Base-by-base conservation (phyloP, 2,329 filamentous ascomycete genomes). In the Microdochium paspali region DNA sequence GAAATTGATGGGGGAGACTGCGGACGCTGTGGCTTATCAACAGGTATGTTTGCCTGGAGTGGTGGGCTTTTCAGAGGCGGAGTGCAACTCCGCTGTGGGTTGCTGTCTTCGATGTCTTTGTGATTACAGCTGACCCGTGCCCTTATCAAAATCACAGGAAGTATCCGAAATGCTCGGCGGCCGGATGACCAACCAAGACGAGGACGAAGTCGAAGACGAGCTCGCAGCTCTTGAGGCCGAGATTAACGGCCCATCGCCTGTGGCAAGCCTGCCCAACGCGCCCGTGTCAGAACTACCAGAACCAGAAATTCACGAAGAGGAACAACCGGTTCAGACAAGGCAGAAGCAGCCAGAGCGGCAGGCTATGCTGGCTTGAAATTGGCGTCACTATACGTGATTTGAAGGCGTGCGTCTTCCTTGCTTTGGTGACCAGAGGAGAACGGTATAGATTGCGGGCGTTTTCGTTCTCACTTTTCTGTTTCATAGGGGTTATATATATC, bases 191-290 rank as follows among this genome's bases (percentile, higher is more conserved):
- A 93, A 90, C 60, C 86, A 94, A 59, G 93, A 98, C 66, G 93
- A 98, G 66, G 91, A 97, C 61, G 93, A 96, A 60, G 93, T 98
- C 28, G 93, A 98, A 63, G 90, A 96, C 60, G 93, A 98, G 69
- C 73, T 98, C 46, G 88, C 87, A 47, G 84, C 83, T 1, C 74
- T 98, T 54, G 86, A 90, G 64, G 73, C 72, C 35, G 82, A 90
- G 56, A 47, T 70, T 24, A 62, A 64, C 26, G 56, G 58, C 10
- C 39, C 51, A 13, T 32, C 35, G 30, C 30, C 49, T 48, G 30
- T 46, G 62, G 35, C 18, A 20, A 5, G 20, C 35, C 21, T 43
- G 40, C 42, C 42, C 23, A 44, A 44, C 25, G 23, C 23, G 24
- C 35, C 24, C 31, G 54, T 48, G 44, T 45, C 31, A 48, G 49